phyloP scores from a whole-genome alignment of 257 asterid genomes.

The Ilex asprella region DNA sequence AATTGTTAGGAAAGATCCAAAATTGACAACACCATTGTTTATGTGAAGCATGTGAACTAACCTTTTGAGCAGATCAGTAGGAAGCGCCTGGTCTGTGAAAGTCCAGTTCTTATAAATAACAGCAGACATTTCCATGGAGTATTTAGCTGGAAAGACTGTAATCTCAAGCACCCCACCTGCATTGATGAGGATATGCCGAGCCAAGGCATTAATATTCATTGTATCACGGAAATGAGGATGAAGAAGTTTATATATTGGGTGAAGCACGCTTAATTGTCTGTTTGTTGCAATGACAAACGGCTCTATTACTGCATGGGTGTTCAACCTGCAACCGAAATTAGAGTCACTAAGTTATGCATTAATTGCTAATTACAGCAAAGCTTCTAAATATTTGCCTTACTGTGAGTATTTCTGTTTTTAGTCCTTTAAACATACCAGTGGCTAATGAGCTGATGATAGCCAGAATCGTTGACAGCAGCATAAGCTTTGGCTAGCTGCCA shows the following conservation, averaged over 20 bases:
- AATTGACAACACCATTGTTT: neutral
- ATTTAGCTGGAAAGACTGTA: slow-evolving; percentile 70
- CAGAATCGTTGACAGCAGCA: slow-evolving; percentile 84
- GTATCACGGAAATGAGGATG: slow-evolving; percentile 93
- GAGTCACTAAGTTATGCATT: neutral
- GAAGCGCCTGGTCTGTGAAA: slow-evolving; percentile 81
- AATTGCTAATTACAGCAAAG: neutral
- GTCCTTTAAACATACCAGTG: slow-evolving; percentile 52
- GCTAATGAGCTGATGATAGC: slow-evolving; percentile 89
- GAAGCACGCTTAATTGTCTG: slow-evolving; percentile 70
- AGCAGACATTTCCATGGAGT: slow-evolving; percentile 79
- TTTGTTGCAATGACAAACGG: slow-evolving; percentile 78
- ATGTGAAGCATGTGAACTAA: slow-evolving; percentile 7
- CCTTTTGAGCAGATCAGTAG: slow-evolving; percentile 76
- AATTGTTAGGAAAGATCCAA: neutral
- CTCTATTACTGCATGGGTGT: slow-evolving; percentile 92
- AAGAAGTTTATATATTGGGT: slow-evolving; percentile 82
- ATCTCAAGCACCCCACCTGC: slow-evolving; percentile 78
- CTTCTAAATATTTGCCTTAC: neutral
- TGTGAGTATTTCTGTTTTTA: neutral
- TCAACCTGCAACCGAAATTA: slow-evolving; percentile 52
- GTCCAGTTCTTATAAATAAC: slow-evolving; percentile 57
- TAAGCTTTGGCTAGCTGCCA: slow-evolving; percentile 99
- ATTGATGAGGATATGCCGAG: slow-evolving; percentile 75
- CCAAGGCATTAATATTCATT: slow-evolving; percentile 74